Evolutionary conservation across 2,329 filamentous ascomycete genomes (phyloP), one percentile per base, ranked within the genome.

Genomic region (Ophiostoma australiae): DNA sequence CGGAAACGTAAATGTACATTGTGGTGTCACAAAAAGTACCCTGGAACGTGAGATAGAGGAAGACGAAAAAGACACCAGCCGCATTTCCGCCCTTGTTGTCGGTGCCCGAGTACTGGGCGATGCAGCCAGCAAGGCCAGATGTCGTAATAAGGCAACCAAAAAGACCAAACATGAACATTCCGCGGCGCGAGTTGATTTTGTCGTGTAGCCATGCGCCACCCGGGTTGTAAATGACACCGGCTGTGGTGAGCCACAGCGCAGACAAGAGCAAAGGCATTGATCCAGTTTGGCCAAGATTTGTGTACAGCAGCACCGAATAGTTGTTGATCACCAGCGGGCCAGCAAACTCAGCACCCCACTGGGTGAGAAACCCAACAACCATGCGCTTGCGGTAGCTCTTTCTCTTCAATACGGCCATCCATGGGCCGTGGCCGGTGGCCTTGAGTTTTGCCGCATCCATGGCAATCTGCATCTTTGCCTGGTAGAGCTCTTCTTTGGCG

Each of bases 281-380:
- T 0, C 79, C 80, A 0, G 79, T 81, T 66, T 80, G 77, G 0
- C 80, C 80, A 27, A 63, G 58, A 13, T 33, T 63, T 7, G 58
- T 63, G 27, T 63, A 82, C 0, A 82, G 74, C 7, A 80, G 77
- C 8, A 80, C 79, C 0, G 78, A 74, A 7, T 80, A 80, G 72
- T 80, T 81, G 74, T 84, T 84, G 70, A 85, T 85, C 20, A 85
- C 82, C 0, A 85, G 77, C 13, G 83, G 0, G 27, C 84, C 84
- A n/a, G 80, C 82, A 74, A 85, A 85, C 70, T 85, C 83, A 1
- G 83, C 83, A 31, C 83, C 83, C 82, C 83, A 85, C 73, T 85
- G 84, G 0, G 83, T 85, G 48, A 85, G 76, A 72, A 85, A 85
- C 0, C 83, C 83, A 61, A 85, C 83, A 1, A 80, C 78, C 82